Evolutionary conservation across 495 filamentous ascomycete genomes (phyloP), one percentile per base, ranked within the genome.

Genomic region (Emericellopsis terricola): DNA sequence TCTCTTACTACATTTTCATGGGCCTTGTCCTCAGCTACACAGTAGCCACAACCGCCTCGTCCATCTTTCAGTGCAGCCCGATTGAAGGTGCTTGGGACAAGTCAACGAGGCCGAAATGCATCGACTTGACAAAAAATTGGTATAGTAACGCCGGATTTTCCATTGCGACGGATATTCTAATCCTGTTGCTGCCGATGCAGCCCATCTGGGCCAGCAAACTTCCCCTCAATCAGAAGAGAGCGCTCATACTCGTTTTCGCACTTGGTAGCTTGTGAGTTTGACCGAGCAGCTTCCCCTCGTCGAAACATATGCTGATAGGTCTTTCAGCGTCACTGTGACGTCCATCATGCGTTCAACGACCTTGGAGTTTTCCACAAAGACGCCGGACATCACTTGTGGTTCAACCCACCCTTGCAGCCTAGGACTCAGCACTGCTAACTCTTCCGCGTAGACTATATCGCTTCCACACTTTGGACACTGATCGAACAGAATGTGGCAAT

Each of bases 401-500:
- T 16, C 17, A 4, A 8, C 15, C 29, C 30, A 16, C 30, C 13
- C 15, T 21, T 33, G 4, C 24, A n/a, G 8, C 30, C 4, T 16
- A n/a, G 6, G 18, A 20, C 6, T 21, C 2, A n/a, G 13, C 1
- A 10, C 1, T 10, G 10, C 18, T 33, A 11, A 33, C 18, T 13
- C 4, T 8, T 27, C 18, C 15, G 1, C 9, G 11, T 13, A 33
- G 31, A 39, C 16, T 45, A 52, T 30, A 41, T 64, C 28, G 43
- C 34, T 20, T 57, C 54, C 4, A 55, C 53, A 2, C 50, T 60
- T 36, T 68, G 59, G 61, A 63, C 58, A 7, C 52, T 57, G 11
- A 43, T 62, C 28, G 62, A 66, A 36, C 35, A 50, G n/a, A 56
- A 62, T 40, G 38, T 57, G 8, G 57, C 52, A 17, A 56, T 64